These are phyloP conservation scores for Rhexocercosporidium sp. DNA, from an alignment of 2,329 filamentous ascomycete genomes.

Conservation along the genomic window DNA sequence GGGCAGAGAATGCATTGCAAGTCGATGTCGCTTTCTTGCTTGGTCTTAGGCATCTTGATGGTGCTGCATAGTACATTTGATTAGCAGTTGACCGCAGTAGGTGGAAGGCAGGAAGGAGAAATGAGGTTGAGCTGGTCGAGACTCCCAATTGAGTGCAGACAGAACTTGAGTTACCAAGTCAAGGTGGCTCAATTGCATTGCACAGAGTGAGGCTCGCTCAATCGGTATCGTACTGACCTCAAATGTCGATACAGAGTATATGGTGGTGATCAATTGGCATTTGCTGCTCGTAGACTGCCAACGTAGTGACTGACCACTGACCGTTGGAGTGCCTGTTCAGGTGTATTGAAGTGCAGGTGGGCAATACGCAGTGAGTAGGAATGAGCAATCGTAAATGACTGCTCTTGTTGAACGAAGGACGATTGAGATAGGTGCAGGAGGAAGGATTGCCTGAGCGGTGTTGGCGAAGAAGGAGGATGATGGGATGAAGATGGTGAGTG, in stretches of 20 bases:
- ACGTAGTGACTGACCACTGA: neutral
- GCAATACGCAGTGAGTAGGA: constrained; percentile 18
- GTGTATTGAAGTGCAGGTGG: neutral
- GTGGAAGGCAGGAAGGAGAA: constrained; percentile 12
- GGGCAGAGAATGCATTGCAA: constrained; percentile 85
- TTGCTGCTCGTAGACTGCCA: constrained; percentile 1
- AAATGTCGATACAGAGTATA: neutral
- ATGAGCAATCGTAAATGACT: constrained; percentile 39
- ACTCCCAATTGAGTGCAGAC: neutral
- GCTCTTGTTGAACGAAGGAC: constrained; percentile 23
- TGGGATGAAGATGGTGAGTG: constrained; percentile 9
- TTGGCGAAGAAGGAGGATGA: constrained; percentile 1
- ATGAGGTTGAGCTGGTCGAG: neutral
- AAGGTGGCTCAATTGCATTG: neutral
- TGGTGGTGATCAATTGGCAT: neutral
- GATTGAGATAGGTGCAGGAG: constrained; percentile 18
- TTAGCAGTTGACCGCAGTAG: constrained; percentile 2
- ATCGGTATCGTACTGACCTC: neutral
- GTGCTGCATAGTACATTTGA: neutral
- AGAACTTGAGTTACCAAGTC: no score
- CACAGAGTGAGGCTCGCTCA: no score
- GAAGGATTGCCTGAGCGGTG: constrained; percentile 18
- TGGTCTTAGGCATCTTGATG: constrained; percentile 32
- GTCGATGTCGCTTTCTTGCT: constrained; percentile 54
- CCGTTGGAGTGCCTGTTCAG: constrained; percentile 2